phyloP scores from a whole-genome alignment of 2,329 filamentous ascomycete species.

The Lecanicillium sp. region DNA sequence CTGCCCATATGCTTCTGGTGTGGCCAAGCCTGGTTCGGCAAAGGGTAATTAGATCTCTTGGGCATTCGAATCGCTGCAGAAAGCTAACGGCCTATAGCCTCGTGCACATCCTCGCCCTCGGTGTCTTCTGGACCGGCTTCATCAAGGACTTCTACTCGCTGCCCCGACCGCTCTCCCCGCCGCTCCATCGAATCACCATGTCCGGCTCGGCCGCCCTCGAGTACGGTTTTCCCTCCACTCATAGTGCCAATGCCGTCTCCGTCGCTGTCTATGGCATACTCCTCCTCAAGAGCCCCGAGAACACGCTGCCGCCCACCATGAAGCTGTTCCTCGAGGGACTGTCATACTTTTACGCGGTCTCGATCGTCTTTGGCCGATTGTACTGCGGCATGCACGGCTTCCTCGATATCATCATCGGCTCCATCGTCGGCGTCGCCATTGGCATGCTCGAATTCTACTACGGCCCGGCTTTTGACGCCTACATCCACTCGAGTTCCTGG shows the following conservation, averaged over 20 bases:
- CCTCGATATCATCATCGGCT: conserved; percentile 80
- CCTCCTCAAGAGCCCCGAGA: conserved; percentile 59
- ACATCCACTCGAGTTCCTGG: conserved; percentile 60
- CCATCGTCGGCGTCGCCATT: conserved; percentile 64
- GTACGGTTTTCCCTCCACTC: conserved; percentile 95
- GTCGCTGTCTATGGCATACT: conserved; percentile 81
- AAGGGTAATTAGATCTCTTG: conserved; percentile 58
- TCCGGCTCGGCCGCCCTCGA: conserved; percentile 91
- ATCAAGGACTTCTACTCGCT: conserved; percentile 92
- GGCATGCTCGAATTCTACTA: conserved; percentile 55
- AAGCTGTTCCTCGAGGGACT: conserved; percentile 59
- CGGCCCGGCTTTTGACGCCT: conserved; percentile 59
- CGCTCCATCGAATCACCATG: conserved; percentile 92
- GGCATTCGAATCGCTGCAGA: conserved; percentile 15
- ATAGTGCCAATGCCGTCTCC: conserved; percentile 94
- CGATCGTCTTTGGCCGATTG: conserved; percentile 83
- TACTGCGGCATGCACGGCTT: conserved; percentile 99
- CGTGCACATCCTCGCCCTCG: conserved; percentile 69
- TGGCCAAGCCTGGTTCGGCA: conserved; percentile 75
- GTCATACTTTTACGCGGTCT: conserved; percentile 78
- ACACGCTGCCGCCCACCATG: conserved; percentile 51
- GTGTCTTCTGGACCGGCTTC: conserved; percentile 86
- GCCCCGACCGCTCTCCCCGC: conserved; percentile 84
- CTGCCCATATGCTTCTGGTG: conserved; percentile 97
- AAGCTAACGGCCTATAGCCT: conserved; percentile 35